Base-by-base conservation (phyloP, 129 eudicot genomes). In the Heracleum sosnowskyi region DNA sequence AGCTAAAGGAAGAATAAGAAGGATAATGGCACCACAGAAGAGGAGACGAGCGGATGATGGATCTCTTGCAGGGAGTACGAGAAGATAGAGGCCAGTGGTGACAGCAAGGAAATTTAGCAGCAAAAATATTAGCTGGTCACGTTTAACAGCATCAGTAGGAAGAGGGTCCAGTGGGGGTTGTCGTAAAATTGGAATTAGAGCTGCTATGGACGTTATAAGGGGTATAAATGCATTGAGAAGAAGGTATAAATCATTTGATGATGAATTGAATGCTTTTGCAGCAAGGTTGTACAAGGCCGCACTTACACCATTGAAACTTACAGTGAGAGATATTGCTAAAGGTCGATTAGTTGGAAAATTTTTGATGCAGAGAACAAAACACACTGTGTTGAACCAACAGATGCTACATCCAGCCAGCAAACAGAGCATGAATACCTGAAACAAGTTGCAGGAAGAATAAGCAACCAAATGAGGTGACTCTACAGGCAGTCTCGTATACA, bases 371-470 rank as follows among this genome's bases (percentile, higher is more conserved):
- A 94, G 90, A 40, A 91, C 91, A 76, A 89, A 94, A 79, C 98
- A 94, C 35, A 94, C 97, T 4, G 98, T 89, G 78, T 94, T 94
- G 91, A 94, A 91, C 98, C 98, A 94, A 69, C 96, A 83, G 73
- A 93, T 93, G 86, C 98, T 93, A 79, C 92, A 86, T n/a, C 98
- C 98, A 22, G 98, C 88, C 42, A 94, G 74, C 75, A 94, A 83
- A 78, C 93, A 91, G 7, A 91, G 86, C 37, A 88, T 64, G 83
- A 91, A 90, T 41, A 94, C 93, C 96, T 94, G 93, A 60, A 82
- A 68, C 15, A 77, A 66, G 20, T 24, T 9, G 51, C 68, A 49
- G 29, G 33, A 40, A 31, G 66, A 34, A 29, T 3, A 49, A 0
- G 45, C 49, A 28, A 74, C 60, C 36, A 74, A 42, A 42, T 74